Percentiles rank a stretch among this genome's conserved stretches.
phyloP scores from a whole-genome alignment of 1,284 basidiomycete species.

The Cutaneotrichosporon arboriforme region DNA sequence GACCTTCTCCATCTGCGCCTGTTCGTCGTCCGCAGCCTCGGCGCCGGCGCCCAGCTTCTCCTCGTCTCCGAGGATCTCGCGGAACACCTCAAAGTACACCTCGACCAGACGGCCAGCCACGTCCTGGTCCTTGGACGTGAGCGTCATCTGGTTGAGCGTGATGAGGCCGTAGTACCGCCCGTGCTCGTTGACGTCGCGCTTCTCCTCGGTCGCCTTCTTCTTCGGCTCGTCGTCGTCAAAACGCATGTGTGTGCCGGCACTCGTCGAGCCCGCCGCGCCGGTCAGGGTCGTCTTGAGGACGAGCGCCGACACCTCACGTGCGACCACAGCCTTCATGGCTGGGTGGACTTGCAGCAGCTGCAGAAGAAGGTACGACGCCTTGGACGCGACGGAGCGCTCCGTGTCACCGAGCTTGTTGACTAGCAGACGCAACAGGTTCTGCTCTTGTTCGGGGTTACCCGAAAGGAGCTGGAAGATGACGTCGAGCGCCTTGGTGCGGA shows the following conservation, averaged over 20 bases:
- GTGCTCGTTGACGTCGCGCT: conserved; percentile 56
- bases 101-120: conserved; percentile 81
- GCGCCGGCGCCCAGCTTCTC: conserved; percentile 36
- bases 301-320: conserved; percentile 77
- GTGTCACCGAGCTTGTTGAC: conserved; percentile 95
- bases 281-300: conserved; percentile 60
- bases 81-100: conserved; percentile 93
- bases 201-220: conserved; percentile 27
- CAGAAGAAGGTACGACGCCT: conserved; percentile 82
- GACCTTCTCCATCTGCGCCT: conserved; percentile 41
- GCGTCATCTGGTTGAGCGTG: conserved; percentile 88
- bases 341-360: conserved; percentile 88
- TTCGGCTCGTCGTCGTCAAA: conserved; percentile 48
- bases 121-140: conserved; percentile 64
- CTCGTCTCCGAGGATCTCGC: conserved; percentile 68
- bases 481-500: conserved; percentile 71
- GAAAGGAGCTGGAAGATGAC: conserved; percentile 74
- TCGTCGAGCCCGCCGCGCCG: conserved; percentile 48
- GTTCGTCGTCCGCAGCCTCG: conserved; percentile 45
- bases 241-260: conserved; percentile 38
- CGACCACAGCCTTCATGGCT: conserved; percentile 85
- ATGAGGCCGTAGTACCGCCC: conserved; percentile 86
- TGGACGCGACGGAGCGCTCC: conserved; percentile 81
- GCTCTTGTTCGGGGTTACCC: conserved; percentile 94
- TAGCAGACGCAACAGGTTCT: conserved; percentile 84